Percentiles rank a stretch among this genome's conserved stretches.
These are phyloP conservation scores for Suhomyces maxii DNA, from an alignment of 1,139 yeast species.

Conservation along the genomic window DNA sequence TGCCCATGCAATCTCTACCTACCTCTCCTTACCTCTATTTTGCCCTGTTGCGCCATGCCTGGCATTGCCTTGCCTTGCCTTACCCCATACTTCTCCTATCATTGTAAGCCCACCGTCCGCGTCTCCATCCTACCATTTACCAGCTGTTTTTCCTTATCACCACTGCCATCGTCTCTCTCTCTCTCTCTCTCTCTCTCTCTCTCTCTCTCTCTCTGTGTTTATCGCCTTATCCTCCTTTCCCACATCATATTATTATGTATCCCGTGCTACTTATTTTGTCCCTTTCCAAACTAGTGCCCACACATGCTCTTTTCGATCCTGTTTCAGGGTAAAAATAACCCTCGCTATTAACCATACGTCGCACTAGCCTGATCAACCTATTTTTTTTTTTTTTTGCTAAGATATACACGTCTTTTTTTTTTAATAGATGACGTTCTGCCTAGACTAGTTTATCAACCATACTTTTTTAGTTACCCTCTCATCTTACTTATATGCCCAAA, in stretches of 20 bases:
- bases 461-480: background rate
- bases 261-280: no score
- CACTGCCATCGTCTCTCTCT: background rate
- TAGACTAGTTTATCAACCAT: background rate
- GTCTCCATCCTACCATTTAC: background rate
- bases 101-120: background rate
- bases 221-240: no score
- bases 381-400: constrained; percentile 5
- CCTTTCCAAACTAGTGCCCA: background rate
- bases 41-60: no score
- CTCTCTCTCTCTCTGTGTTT: no score
- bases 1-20: no score
- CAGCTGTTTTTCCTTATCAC: background rate
- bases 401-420: constrained; percentile 10
- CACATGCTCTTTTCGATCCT: background rate
- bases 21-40: no score
- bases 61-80: no score
- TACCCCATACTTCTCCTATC: no score
- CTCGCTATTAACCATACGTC: constrained; percentile 8
- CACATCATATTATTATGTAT: no score
- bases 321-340: constrained; percentile 11
- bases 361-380: constrained; percentile 1
- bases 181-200: background rate
- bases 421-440: constrained; percentile 9
- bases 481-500: background rate